Evolutionary conservation across 192 early-diverging fungal species (phyloP).

Genomic region (Coemansia sp.): DNA sequence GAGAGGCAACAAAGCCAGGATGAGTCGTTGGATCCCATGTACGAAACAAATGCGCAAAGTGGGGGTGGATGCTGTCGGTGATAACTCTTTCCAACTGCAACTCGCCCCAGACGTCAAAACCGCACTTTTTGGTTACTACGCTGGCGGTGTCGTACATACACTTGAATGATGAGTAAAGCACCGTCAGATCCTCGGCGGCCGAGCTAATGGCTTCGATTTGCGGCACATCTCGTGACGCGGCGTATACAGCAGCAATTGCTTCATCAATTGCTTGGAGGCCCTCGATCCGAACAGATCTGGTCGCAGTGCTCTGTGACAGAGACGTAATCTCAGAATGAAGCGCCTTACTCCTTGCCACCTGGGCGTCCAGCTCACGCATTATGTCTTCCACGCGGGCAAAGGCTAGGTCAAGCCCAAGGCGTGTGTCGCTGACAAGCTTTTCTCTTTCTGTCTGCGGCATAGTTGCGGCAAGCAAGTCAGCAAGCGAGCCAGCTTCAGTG

Average conservation of each 20-base stretch:
- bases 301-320: constrained; percentile 11
- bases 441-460: constrained; percentile 27
- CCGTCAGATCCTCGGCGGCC: background rate
- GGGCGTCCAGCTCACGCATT: constrained; percentile 11
- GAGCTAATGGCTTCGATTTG: background rate
- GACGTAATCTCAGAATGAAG: constrained; percentile 11
- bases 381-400: constrained; percentile 28
- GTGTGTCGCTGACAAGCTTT: constrained; percentile 27
- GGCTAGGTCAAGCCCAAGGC: constrained; percentile 43
- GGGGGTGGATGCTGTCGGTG: constrained; percentile 10
- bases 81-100: constrained; percentile 36
- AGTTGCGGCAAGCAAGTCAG: constrained; percentile 32
- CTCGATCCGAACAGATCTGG: constrained; percentile 15
- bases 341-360: constrained; percentile 1
- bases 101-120: constrained; percentile 41
- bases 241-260: constrained; percentile 10
- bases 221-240: background rate
- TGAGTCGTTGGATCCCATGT: constrained; percentile 21
- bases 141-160: constrained; percentile 9
- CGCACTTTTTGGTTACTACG: constrained; percentile 12
- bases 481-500: constrained; percentile 26
- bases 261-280: constrained; percentile 18
- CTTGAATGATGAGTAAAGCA: constrained; percentile 18
- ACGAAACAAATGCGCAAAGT: constrained; percentile 17
- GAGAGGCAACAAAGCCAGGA: constrained; percentile 9